Evolutionary conservation across 306 rosid species (phyloP), one percentile per base, ranked within the genome.

Genomic region (Cicer chorassanicum): DNA sequence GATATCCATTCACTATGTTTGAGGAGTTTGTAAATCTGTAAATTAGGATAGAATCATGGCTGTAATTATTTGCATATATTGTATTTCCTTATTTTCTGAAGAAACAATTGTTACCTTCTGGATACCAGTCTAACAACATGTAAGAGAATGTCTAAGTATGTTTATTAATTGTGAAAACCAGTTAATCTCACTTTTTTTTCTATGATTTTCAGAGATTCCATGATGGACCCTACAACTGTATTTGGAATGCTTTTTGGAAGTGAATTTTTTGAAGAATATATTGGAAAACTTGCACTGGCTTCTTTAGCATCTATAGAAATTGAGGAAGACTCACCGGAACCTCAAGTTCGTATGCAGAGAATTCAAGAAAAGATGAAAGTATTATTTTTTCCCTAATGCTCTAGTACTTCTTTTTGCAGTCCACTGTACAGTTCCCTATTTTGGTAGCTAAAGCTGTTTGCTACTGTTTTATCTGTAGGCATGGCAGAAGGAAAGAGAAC

Each of bases 171-270:
- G 79, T 73, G 64, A 65, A 39, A 77, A 72, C 54, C 51, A 46
- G 36, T 40, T 8, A 12, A 34, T 34, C 14, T 36, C 34, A 51
- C 24, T 75, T 36, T 38, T 19, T 18, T 78, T 65, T 49, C 8
- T 45, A 7, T 75, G 7, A 21, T 15, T 75, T 56, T 24, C 84
- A 94, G 99, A 82, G 98, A 94, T 8, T 72, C 86, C 80, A 90
- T 94, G 98, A 73, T 94, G 68, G 99, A 94, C 56, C 99, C 99
- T 57, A 34, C 95, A 68, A 67, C 92, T 64, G 99, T 94, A 70
- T 94, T 94, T 68, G 99, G 99, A 62, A 94, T 94, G 99, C 87
- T 94, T 82, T 94, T 94, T 67, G 99, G 99, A 78, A 94, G 95
- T 53, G 99, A 94, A 7, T 65, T 6, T 41, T 94, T 94, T 84